A percentile compares a stretch with the other conserved stretches of the same genome.
phyloP scores from a whole-genome alignment of 345 rosid species.

The Corchorus olitorius region DNA sequence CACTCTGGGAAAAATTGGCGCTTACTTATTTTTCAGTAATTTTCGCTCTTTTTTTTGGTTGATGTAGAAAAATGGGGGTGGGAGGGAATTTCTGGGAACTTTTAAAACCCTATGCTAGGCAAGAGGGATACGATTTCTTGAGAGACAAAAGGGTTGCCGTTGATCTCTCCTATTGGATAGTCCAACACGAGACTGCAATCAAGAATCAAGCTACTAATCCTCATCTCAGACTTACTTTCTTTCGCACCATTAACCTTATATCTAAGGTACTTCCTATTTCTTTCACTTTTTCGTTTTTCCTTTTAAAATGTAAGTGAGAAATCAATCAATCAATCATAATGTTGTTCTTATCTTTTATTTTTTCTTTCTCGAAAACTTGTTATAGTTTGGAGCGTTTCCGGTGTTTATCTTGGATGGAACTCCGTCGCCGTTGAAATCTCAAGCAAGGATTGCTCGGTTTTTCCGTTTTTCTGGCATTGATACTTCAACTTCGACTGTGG shows the following conservation, averaged over 20 bases:
- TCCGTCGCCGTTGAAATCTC: slow-evolving; percentile 81
- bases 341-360: not conserved
- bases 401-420: slow-evolving; percentile 88
- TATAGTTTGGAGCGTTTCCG: slow-evolving; percentile 89
- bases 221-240: slow-evolving; percentile 83
- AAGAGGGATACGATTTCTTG: slow-evolving; percentile 63
- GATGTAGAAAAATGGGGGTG: slow-evolving; percentile 54
- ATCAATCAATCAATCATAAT: not conserved
- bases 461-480: slow-evolving; percentile 64
- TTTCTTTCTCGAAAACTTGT: not conserved
- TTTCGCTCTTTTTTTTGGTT: not conserved
- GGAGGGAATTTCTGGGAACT: slow-evolving; percentile 94
- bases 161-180: slow-evolving; percentile 86
- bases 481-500: slow-evolving; percentile 34
- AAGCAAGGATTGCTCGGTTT: slow-evolving; percentile 64
- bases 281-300: not conserved
- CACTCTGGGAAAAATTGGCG: not conserved
- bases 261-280: slow-evolving; percentile 53
- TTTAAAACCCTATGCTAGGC: slow-evolving; percentile 61
- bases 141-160: slow-evolving; percentile 78
- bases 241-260: slow-evolving; percentile 85
- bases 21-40: not conserved
- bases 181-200: slow-evolving; percentile 83
- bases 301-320: not conserved
- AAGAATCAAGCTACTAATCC: slow-evolving; percentile 49